These are phyloP conservation scores for Colletotrichum eremochloae DNA, from an alignment of 2,329 filamentous ascomycete genomes.

Conservation along the genomic window DNA sequence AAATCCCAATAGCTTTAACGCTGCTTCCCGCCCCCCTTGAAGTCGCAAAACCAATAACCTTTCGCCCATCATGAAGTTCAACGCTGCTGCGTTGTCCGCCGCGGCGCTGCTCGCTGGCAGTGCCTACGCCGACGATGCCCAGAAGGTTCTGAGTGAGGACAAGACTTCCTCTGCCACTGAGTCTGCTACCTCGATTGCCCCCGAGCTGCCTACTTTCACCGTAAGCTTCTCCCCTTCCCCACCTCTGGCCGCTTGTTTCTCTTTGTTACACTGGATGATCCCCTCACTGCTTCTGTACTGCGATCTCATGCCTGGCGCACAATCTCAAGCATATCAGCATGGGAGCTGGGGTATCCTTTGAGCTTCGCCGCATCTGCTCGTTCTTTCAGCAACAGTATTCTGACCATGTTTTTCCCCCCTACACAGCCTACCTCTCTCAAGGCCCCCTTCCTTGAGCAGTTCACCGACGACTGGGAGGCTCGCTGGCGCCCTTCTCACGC, in stretches of 20 bases:
- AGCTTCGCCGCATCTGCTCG: constrained; percentile 20
- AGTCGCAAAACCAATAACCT: constrained; percentile 28
- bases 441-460: constrained; percentile 97
- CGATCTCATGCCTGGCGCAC: constrained; percentile 17
- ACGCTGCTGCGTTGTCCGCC: constrained; percentile 81
- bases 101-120: constrained; percentile 79
- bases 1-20: constrained; percentile 32
- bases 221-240: constrained; percentile 69
- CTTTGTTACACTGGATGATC: constrained; percentile 25
- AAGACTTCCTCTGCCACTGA: constrained; percentile 58
- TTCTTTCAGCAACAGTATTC: not conserved
- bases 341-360: constrained; percentile 35
- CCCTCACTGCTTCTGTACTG: constrained; percentile 11
- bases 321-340: constrained; percentile 21
- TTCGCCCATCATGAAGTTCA: constrained; percentile 81
- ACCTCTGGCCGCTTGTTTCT: not conserved
- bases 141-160: constrained; percentile 66
- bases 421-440: constrained; percentile 86
- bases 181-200: constrained; percentile 68
- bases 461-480: constrained; percentile 94
- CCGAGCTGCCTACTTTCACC: constrained; percentile 86
- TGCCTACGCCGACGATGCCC: constrained; percentile 76
- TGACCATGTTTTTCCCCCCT: constrained; percentile 13
- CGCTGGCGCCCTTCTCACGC: constrained; percentile 96
- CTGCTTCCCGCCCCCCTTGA: constrained; percentile 9